phyloP scores from a whole-genome alignment of 192 early-diverging fungal species.

The Coemansia reversa region DNA sequence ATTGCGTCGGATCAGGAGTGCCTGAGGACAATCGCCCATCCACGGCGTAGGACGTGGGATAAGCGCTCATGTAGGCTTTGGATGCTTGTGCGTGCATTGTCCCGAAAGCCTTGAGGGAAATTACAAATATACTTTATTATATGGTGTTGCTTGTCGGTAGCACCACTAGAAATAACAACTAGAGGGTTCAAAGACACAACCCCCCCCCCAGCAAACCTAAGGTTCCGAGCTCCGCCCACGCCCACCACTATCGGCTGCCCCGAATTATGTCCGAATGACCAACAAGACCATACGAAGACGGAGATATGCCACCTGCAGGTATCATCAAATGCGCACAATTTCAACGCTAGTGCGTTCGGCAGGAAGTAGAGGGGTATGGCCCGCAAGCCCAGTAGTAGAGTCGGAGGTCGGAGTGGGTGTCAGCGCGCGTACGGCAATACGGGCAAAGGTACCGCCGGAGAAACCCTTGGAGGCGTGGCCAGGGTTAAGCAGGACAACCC shows the following conservation, averaged over 20 bases:
- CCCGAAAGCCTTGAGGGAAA: neutral
- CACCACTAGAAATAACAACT: neutral
- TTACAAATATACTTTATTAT: neutral
- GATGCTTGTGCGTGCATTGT: neutral
- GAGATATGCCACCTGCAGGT: neutral
- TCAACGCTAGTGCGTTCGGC: constrained; percentile 36
- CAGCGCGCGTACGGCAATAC: neutral
- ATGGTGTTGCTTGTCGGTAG: neutral
- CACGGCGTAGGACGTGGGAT: neutral
- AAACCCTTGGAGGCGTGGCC: constrained; percentile 69
- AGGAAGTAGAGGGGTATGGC: constrained; percentile 17
- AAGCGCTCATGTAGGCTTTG: neutral
- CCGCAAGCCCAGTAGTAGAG: constrained; percentile 11
- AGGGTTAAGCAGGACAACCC: constrained; percentile 82
- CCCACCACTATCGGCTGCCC: neutral
- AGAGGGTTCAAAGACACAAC: neutral
- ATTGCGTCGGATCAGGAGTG: neutral
- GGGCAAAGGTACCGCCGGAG: constrained; percentile 79
- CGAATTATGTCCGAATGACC: neutral
- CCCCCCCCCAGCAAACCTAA: neutral
- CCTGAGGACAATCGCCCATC: neutral
- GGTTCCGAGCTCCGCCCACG: neutral
- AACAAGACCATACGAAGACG: neutral
- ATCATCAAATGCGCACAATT: constrained; percentile 35
- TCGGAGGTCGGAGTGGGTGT: neutral